phyloP scores from a whole-genome alignment of 1,139 yeast genomes.

The Taphrina sp. region DNA sequence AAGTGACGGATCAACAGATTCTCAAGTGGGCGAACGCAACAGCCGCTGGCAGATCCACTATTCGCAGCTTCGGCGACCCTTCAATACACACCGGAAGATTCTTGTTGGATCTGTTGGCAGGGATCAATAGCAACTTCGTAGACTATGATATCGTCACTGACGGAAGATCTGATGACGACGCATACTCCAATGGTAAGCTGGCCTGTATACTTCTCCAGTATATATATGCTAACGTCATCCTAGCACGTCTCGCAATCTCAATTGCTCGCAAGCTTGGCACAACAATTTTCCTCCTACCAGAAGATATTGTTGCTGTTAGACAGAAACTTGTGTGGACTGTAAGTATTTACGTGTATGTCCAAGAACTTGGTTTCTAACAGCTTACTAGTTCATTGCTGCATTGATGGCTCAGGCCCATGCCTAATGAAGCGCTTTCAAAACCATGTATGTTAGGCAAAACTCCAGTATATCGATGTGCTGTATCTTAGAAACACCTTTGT shows the following conservation, averaged over 20 bases:
- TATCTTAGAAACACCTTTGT: too few relatives aligned
- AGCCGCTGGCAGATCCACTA: constrained; percentile 61
- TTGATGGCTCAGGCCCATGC: constrained; percentile 21
- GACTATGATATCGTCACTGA: constrained; percentile 86
- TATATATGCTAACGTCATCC: neutral
- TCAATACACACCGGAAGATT: constrained; percentile 73
- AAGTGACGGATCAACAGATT: constrained; percentile 78
- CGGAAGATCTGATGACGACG: constrained; percentile 77
- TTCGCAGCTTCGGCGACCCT: constrained; percentile 83
- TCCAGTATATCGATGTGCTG: too few relatives aligned
- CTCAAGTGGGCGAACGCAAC: constrained; percentile 90
- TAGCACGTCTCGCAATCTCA: constrained; percentile 90
- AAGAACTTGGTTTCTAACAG: neutral
- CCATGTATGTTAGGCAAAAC: too few relatives aligned
- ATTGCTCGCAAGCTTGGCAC: constrained; percentile 98
- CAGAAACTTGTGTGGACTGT: constrained; percentile 80
- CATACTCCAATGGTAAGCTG: constrained; percentile 61
- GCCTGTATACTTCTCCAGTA: neutral
- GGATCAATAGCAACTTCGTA: constrained; percentile 94
- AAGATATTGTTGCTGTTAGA: constrained; percentile 94
- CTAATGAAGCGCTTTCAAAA: too few relatives aligned
- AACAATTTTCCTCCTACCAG: constrained; percentile 98
- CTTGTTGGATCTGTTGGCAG: constrained; percentile 84
- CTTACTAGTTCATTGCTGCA: constrained; percentile 11
- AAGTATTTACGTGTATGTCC: neutral